Evolutionary conservation across 2,329 filamentous ascomycete genomes (phyloP), one percentile per base, ranked within the genome.

Genomic region (Venturia nashicola): DNA sequence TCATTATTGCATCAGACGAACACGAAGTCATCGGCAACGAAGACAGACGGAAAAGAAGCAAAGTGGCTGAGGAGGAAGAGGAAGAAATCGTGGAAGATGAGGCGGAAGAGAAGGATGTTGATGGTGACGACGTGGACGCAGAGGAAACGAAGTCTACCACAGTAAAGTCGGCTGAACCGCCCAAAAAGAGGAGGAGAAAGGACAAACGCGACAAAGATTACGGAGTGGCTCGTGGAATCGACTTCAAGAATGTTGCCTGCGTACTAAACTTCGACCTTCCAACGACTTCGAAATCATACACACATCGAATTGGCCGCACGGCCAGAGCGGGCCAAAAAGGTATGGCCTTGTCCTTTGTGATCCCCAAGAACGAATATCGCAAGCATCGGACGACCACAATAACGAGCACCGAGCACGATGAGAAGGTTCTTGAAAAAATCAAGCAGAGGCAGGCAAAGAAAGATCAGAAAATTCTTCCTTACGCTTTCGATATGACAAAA

Each of bases 251-350:
- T 71, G 92, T 99, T 63, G 86, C 91, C 3, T 91, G 90, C 67
- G 92, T 99, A 32, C 85, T 99, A 73, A 99, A 99, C 78, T 99
- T 99, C 74, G 94, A 99, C 75, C 86, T 99, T 18, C 94, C 94
- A 0, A 85, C 86, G 18, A 88, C 87, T 9, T 88, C 91, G 44
- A 95, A 91, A 73, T 96, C 91, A 9, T 99, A 99, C 75, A 95
- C 90, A n/a, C 94, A 99, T 76, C 87, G 94, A 63, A 96, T 99
- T 70, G 94, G 94, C 40, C 86, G 94, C 40, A 99, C 94, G 6
- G 94, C 91, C 1, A 85, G 94, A 66, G 94, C 92, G 1, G 93
- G 92, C 12, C 90, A 95, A 72, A 86, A 89, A 1, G 94, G 94
- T 65, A 97, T 96, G 83, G 91, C 94, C 0, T 82, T 99, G n/a